Conservation (phyloP, 331 rosid species). For the Malus hybrid region DNA sequence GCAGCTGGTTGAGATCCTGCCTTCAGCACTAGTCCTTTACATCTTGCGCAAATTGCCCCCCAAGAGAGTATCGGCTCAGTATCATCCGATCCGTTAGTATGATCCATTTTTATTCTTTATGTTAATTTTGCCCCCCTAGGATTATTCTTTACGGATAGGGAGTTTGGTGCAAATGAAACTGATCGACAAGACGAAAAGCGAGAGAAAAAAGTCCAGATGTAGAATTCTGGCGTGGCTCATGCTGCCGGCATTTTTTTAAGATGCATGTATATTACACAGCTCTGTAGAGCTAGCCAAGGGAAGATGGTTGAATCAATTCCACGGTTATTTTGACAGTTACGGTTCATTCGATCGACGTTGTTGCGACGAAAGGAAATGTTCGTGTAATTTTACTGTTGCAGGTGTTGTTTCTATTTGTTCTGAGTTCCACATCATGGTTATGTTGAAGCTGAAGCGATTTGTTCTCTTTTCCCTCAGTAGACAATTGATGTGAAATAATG, state of each 20-base stretch:
- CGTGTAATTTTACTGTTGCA: constrained; percentile 10
- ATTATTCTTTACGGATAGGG: constrained; percentile 18
- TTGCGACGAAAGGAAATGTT: constrained; percentile 4
- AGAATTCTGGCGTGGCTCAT: constrained; percentile 14
- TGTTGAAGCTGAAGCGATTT: neutral
- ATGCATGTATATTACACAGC: constrained; percentile 20
- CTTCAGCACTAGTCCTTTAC: constrained; percentile 93
- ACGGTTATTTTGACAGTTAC: constrained; percentile 22
- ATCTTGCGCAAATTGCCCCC: constrained; percentile 93
- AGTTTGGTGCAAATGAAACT: constrained; percentile 24
- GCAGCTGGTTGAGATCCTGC: constrained; percentile 90
- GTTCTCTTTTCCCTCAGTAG: constrained; percentile 6
- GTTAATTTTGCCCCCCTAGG: constrained; percentile 19
- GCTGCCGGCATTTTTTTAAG: constrained; percentile 25
- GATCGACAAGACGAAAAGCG: constrained; percentile 8
- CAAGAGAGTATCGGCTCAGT: constrained; percentile 85
- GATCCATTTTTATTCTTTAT: constrained; percentile 12
- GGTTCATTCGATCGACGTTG: constrained; percentile 8
- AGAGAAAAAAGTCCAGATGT: constrained; percentile 9
- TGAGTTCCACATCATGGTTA: neutral
- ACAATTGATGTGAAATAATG: constrained; percentile 1
- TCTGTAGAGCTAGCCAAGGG: constrained; percentile 24
- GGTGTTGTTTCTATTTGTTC: neutral
- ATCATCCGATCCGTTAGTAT: constrained; percentile 70
- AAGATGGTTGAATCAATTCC: constrained; percentile 20